A percentile compares a stretch with the other conserved stretches of the same genome.
These are phyloP conservation scores for Globisporangium takayamanum DNA, from an alignment of 352 stramenopile genomes.

Conservation along the genomic window DNA sequence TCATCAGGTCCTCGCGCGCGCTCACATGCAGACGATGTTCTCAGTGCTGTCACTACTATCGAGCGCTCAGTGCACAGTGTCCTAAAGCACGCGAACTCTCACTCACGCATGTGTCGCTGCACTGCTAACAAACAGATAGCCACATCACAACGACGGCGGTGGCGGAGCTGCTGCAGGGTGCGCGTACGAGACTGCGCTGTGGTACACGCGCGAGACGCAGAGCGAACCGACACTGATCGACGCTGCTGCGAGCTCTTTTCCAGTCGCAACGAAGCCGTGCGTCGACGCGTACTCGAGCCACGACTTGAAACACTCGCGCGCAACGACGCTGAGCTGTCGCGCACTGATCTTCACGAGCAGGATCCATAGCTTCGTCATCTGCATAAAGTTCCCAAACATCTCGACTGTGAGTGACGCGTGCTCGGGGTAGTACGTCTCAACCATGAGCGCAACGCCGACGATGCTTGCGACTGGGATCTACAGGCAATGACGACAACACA, in stretches of 20 bases:
- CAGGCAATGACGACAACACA: background rate
- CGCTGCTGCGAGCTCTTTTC: conserved; percentile 58
- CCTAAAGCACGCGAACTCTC: background rate
- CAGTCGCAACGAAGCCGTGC: conserved; percentile 62
- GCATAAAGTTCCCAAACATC: conserved; percentile 63
- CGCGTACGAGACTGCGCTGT: conserved; percentile 33
- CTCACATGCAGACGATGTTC: no score
- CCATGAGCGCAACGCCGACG: conserved; percentile 56
- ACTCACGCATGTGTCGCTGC: background rate
- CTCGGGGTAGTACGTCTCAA: conserved; percentile 80
- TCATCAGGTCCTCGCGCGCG: no score
- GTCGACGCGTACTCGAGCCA: conserved; percentile 66
- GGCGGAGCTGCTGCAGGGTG: conserved; percentile 7
- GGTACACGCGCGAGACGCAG: conserved; percentile 51
- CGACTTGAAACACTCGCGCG: conserved; percentile 54
- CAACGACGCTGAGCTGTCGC: conserved; percentile 57
- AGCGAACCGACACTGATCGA: conserved; percentile 62
- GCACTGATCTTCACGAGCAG: conserved; percentile 72
- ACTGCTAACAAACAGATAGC: no score
- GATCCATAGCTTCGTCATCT: conserved; percentile 81
- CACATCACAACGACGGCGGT: background rate
- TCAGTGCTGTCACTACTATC: no score
- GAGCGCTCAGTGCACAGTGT: no score
- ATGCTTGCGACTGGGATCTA: conserved; percentile 71
- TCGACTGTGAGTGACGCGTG: conserved; percentile 61